phyloP scores from a whole-genome alignment of 2,329 filamentous ascomycete genomes.

The Epichloe baconii region DNA sequence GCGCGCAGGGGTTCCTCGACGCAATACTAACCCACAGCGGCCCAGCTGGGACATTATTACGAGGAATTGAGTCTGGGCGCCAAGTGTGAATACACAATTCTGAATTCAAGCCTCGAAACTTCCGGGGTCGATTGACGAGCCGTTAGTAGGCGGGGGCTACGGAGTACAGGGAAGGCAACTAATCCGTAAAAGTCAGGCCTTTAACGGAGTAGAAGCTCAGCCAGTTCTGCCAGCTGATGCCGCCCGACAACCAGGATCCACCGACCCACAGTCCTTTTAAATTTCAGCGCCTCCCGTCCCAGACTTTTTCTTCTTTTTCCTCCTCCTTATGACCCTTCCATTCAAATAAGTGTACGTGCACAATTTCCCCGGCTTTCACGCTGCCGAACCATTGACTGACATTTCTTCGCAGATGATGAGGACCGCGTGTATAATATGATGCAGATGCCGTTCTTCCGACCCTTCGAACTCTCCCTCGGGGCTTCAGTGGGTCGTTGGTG shows the following conservation, averaged over 20 bases:
- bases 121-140: not conserved
- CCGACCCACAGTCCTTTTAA: slow-evolving; percentile 18
- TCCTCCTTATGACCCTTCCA: slow-evolving; percentile 81
- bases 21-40: slow-evolving; percentile 13
- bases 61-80: slow-evolving; percentile 1
- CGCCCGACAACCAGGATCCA: slow-evolving; percentile 1
- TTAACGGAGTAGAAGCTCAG: too few relatives aligned
- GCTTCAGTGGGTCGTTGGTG: slow-evolving; percentile 77
- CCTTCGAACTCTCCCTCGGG: slow-evolving; percentile 71
- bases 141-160: too few relatives aligned
- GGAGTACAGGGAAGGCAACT: too few relatives aligned
- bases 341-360: slow-evolving; percentile 86
- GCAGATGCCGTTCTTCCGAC: slow-evolving; percentile 50
- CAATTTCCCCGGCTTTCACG: slow-evolving; percentile 7
- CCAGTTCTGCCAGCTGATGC: slow-evolving; percentile 4
- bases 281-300: slow-evolving; percentile 19
- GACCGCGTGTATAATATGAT: slow-evolving; percentile 95
- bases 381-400: slow-evolving; percentile 19
- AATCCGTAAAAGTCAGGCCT: too few relatives aligned
- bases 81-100: not conserved
- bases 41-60: slow-evolving; percentile 14
- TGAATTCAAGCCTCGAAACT: not conserved
- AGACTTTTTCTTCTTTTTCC: slow-evolving; percentile 37
- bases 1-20: slow-evolving; percentile 3
- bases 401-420: slow-evolving; percentile 77